Evolutionary conservation across 768 basidiomycete genomes (phyloP), one percentile per base, ranked within the genome.

Genomic region (Albatrellus ellisii): DNA sequence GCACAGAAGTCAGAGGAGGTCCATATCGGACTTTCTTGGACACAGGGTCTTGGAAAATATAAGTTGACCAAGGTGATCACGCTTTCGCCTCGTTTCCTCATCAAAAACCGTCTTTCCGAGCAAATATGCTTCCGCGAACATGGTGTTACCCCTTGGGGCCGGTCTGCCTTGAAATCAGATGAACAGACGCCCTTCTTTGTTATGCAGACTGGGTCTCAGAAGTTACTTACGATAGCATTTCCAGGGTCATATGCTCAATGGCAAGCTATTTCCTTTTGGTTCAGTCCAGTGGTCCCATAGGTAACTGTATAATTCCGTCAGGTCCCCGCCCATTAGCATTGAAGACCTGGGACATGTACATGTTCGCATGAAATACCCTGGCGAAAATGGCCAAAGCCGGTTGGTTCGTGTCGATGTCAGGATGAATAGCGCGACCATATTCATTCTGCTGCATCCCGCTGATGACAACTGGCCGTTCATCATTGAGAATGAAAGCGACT

Each of bases 31-130:
- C 52, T 99, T 28, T 92, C 90, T 4, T 98, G 92, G 76, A 70
- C 74, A 14, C 90, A 94, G 59, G 95, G 92, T 1, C 65, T 80
- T n/a, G 95, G 95, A 26, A 97, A 95, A 67, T 98, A 97, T 60
- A 97, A 97, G 56, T 65, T 98, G 26, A 83, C 82, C 21, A 98
- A 97, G 63, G 81, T 97, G 50, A 79, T 99, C 49, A 92, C 86
- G 0, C 63, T 98, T 27, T 69, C 85, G 6, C 95, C 95, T 21
- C 77, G 95, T 35, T 98, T 91, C 65, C 63, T 98, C 48, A 60
- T 98, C 51, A 85, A 79, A 60, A 99, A 97, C 61, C 70, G 77
- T 46, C 68, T 90, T 26, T 47, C 65, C 4, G 73, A 75, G 38
- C 54, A 76, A 2, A 69, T 99, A 25, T 75, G 75, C 28, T 78